Base-by-base conservation (phyloP, 768 basidiomycete species). In the Leccinum uliginosum region DNA sequence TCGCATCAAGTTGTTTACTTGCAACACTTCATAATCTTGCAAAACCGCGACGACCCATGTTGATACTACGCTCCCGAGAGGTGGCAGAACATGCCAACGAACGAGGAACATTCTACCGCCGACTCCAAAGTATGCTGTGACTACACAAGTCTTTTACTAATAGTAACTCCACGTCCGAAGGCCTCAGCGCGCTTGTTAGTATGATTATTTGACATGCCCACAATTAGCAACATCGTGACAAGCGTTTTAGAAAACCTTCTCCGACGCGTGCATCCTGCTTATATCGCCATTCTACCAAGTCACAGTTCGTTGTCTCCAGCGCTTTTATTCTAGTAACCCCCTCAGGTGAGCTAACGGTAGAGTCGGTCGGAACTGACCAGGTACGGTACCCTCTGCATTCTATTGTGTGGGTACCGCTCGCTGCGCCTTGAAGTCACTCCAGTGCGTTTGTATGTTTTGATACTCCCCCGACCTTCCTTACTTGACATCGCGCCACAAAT, bases 401-500 rank as follows among this genome's bases (percentile, higher is more conserved):
- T 47, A 26, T 47, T 30, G 3, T 35, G 57, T 30, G 29, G 29
- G 29, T 10, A 49, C 55, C 52, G 56, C n/a, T 19, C n/a, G 46
- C 23, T 12, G 12, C 4, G 49, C 45, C 47, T 6, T 26, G 35
- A 43, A 7, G 27, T 35, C 21, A n/a, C 51, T 58, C 59, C 67
- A 59, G 64, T 61, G 43, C 11, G 50, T 58, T 46, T 44, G 47
- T 44, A 19, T 24, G 21, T 30, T 35, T 35, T 21, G 27, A 35
- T 32, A 14, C 8, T 30, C 17, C 9, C 4, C 29, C 29, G 19
- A 24, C 19, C 32, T 12, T 21, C 19, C 32, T 12, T 21, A 6
- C 38, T 32, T 44, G 57, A 54, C 54, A n/a, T 52, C 38, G 12
- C 68, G 60, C 67, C 67, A 69, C 67, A 65, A 14, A 40, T 58